phyloP scores from a whole-genome alignment of 495 filamentous ascomycete species.

The Thozetella sp. region DNA sequence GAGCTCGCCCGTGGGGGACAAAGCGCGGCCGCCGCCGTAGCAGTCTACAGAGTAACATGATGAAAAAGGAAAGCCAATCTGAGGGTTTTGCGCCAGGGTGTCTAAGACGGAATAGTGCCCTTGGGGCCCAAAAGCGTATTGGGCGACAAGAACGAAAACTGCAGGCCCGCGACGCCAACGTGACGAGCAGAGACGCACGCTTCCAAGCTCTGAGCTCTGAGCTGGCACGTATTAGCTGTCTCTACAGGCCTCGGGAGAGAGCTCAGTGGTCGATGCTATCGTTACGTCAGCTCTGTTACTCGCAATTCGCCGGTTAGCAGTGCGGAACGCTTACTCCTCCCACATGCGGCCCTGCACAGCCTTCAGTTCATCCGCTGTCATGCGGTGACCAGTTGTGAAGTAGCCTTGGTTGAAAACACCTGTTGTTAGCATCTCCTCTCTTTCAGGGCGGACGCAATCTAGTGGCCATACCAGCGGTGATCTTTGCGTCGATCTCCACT shows the following conservation, averaged over 20 bases:
- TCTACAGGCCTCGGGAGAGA: neutral
- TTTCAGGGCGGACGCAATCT: slow-evolving; percentile 6
- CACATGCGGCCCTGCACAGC: slow-evolving; percentile 89
- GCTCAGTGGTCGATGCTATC: slow-evolving; percentile 41
- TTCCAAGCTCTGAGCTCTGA: neutral
- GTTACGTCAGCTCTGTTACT: slow-evolving; percentile 22
- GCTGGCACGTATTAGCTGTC: neutral
- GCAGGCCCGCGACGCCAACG: neutral
- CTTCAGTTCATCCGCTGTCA: slow-evolving; percentile 83
- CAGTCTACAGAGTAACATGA: neutral
- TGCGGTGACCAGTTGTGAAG: slow-evolving; percentile 88
- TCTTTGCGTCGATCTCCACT: slow-evolving; percentile 98
- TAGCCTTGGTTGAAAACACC: slow-evolving; percentile 45
- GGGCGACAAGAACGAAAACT: neutral
- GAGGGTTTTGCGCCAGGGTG: neutral
- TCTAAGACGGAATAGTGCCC: neutral
- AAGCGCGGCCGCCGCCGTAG: neutral
- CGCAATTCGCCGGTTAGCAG: slow-evolving; percentile 12
- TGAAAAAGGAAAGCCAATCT: neutral
- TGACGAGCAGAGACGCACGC: neutral
- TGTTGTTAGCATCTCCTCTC: slow-evolving; percentile 9
- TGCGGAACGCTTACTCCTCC: slow-evolving; percentile 68
- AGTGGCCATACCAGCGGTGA: slow-evolving; percentile 82
- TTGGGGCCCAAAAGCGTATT: neutral
- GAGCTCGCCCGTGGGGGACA: neutral